phyloP scores from a whole-genome alignment of 2,329 filamentous ascomycete genomes.

The Pseudogymnoascus sp. region DNA sequence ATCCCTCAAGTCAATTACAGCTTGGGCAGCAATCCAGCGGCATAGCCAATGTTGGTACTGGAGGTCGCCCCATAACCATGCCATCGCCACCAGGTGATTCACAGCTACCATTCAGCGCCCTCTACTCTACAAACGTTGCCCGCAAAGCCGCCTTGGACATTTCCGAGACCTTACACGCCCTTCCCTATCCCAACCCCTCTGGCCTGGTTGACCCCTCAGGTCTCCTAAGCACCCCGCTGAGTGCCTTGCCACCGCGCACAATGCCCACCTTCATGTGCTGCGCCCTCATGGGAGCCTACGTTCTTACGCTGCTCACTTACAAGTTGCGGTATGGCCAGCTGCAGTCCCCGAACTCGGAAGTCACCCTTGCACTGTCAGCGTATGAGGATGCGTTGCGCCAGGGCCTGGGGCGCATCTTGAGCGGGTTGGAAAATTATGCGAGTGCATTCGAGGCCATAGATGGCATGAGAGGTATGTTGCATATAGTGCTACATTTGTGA shows the following conservation, averaged over 20 bases:
- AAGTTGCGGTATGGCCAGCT: background rate
- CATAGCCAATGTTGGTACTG: background rate
- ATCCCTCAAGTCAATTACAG: constrained; percentile 10
- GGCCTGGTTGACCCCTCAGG: background rate
- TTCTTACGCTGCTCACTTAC: constrained; percentile 26
- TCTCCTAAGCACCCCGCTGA: background rate
- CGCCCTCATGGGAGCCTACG: constrained; percentile 29
- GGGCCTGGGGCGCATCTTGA: background rate
- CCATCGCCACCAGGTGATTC: background rate
- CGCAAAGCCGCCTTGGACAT: constrained; percentile 42
- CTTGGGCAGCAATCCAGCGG: background rate
- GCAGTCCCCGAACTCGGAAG: background rate
- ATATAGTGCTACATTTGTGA: background rate
- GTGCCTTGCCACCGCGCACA: constrained; percentile 20
- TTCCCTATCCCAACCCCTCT: constrained; percentile 39
- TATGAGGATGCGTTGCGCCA: background rate
- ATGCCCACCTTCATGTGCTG: constrained; percentile 30
- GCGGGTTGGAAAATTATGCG: constrained; percentile 2
- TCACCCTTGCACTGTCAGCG: background rate
- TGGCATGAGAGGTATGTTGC: constrained; percentile 5
- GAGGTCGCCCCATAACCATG: background rate
- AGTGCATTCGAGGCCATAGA: constrained; percentile 1
- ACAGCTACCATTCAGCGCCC: constrained; percentile 37
- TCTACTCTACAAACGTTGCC: constrained; percentile 41
- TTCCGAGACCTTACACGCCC: constrained; percentile 35